Evolutionary conservation across 192 early-diverging fungal genomes (phyloP).

Genomic region (Geranomyces variabilis): DNA sequence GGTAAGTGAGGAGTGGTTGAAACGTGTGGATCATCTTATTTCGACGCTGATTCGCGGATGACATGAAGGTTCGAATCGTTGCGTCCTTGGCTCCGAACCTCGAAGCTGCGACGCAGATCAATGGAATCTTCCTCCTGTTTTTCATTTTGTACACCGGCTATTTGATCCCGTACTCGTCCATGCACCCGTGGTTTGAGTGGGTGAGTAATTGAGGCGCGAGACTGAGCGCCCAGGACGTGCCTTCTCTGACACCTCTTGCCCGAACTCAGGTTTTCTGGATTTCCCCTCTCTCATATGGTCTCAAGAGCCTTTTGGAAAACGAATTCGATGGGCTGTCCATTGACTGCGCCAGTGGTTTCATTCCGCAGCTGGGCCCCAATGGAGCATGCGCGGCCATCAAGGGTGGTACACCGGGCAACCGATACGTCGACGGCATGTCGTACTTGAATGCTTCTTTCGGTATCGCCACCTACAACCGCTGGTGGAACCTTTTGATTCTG

Average conservation of each 20-base stretch:
- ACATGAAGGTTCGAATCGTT: constrained; percentile 51
- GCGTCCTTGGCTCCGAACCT: constrained; percentile 54
- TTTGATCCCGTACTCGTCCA: constrained; percentile 59
- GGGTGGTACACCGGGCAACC: constrained; percentile 20
- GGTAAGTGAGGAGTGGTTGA: constrained; percentile 10
- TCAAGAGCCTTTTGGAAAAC: constrained; percentile 63
- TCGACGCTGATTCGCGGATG: no score
- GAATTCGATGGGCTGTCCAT: constrained; percentile 57
- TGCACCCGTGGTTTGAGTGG: constrained; percentile 58
- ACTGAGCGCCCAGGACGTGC: no score
- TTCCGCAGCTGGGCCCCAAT: constrained; percentile 9
- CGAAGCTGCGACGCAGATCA: constrained; percentile 55
- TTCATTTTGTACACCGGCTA: constrained; percentile 64
- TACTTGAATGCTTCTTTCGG: constrained; percentile 20
- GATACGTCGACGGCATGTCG: constrained; percentile 13
- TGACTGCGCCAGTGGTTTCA: neutral
- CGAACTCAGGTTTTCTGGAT: constrained; percentile 64
- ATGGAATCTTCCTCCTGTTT: constrained; percentile 57
- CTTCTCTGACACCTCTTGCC: constrained; percentile 1
- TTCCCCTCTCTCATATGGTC: constrained; percentile 63
- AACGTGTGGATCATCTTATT: no score
- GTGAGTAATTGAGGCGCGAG: no score
- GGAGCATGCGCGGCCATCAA: constrained; percentile 25
- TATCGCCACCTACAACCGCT: constrained; percentile 27
- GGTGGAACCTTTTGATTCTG: constrained; percentile 43